phyloP scores from a whole-genome alignment of 2,329 filamentous ascomycete genomes.

The Arachnopeziza araneosa region DNA sequence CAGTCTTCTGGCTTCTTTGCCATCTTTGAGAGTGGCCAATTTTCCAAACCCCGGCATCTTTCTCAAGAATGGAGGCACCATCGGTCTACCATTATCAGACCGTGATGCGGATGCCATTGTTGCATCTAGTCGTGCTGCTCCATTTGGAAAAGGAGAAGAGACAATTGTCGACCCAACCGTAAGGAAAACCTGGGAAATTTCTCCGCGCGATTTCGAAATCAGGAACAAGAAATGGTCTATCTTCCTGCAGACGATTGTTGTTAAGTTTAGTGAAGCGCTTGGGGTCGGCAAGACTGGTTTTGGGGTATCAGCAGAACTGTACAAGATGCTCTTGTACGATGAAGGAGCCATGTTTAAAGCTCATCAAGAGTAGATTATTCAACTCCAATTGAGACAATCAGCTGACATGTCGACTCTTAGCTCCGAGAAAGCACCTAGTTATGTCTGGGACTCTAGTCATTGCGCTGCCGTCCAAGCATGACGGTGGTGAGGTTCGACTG shows the following conservation, averaged over 20 bases:
- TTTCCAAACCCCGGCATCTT: slow-evolving; percentile 21
- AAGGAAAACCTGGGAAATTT: slow-evolving; percentile 40
- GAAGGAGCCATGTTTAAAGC: slow-evolving; percentile 37
- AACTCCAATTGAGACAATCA: neutral
- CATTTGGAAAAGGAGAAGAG: slow-evolving; percentile 37
- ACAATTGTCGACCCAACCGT: slow-evolving; percentile 35
- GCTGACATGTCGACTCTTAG: neutral
- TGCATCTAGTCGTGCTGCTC: slow-evolving; percentile 23
- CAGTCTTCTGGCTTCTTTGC: slow-evolving; percentile 11
- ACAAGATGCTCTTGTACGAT: slow-evolving; percentile 46
- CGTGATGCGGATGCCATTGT: slow-evolving; percentile 20
- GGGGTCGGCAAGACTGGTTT: slow-evolving; percentile 14
- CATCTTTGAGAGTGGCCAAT: slow-evolving; percentile 3
- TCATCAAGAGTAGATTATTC: slow-evolving; percentile 34
- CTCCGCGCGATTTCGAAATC: too few relatives aligned
- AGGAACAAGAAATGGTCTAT: too few relatives aligned
- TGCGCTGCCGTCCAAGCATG: slow-evolving; percentile 41
- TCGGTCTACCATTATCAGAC: slow-evolving; percentile 24
- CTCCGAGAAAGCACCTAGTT: too few relatives aligned
- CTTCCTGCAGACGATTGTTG: too few relatives aligned
- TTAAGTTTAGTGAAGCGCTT: too few relatives aligned
- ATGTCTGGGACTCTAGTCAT: slow-evolving; percentile 45
- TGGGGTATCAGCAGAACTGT: slow-evolving; percentile 33
- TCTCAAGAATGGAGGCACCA: slow-evolving; percentile 16
- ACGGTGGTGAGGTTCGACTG: slow-evolving; percentile 41